Conservation (phyloP, 805 yeast species). For the Isabelozyma rhagii region DNA sequence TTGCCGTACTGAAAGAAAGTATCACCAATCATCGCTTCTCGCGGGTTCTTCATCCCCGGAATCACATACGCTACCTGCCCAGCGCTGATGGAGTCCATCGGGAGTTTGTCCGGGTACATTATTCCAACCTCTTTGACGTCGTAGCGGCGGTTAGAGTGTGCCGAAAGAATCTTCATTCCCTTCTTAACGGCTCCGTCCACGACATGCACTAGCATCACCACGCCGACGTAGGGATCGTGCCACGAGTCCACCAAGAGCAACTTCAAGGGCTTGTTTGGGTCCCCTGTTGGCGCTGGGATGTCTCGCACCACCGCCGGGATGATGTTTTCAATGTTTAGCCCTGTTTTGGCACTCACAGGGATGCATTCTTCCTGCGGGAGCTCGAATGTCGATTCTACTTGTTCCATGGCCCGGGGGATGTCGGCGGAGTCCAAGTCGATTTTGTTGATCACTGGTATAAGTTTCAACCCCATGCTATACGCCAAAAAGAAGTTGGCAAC, state of each 20-base stretch:
- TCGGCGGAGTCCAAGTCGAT: conserved; percentile 89
- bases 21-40: conserved; percentile 89
- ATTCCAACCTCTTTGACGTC: conserved; percentile 93
- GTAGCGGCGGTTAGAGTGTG: conserved; percentile 70
- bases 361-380: conserved; percentile 70
- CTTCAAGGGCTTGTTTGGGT: conserved; percentile 49
- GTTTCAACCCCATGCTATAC: conserved; percentile 72
- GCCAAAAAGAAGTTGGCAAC: conserved; percentile 96
- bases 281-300: conserved; percentile 77
- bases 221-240: conserved; percentile 94
- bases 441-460: conserved; percentile 88
- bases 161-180: conserved; percentile 75
- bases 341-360: conserved; percentile 90
- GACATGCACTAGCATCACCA: conserved; percentile 75
- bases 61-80: conserved; percentile 95
- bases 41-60: conserved; percentile 89
- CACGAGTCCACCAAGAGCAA: conserved; percentile 93
- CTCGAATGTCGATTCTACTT: conserved; percentile 82
- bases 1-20: conserved; percentile 68
- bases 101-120: conserved; percentile 84
- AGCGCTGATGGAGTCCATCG: conserved; percentile 63
- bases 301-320: conserved; percentile 78
- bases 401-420: conserved; percentile 74
- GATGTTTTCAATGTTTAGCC: conserved; percentile 71
- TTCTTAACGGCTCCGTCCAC: conserved; percentile 78